phyloP scores from a whole-genome alignment of 768 basidiomycete genomes.

The Dacryopinax primogenitus region DNA sequence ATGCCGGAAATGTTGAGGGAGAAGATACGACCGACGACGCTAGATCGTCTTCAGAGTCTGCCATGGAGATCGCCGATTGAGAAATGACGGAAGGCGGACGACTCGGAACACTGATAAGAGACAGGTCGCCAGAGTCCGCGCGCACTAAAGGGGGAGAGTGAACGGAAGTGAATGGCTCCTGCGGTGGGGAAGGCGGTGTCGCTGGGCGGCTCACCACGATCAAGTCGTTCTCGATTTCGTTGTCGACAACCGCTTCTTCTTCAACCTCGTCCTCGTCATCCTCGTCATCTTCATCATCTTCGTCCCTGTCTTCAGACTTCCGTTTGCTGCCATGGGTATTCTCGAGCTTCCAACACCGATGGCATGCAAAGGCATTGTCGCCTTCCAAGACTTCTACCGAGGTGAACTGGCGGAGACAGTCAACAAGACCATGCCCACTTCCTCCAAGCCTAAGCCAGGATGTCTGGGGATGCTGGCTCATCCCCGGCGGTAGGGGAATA shows the following conservation, averaged over 20 bases:
- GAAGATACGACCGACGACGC: background rate
- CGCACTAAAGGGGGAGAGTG: background rate
- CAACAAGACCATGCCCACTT: conserved; percentile 31
- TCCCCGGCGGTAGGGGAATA: background rate
- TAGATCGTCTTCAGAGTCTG: background rate
- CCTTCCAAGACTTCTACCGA: conserved; percentile 87
- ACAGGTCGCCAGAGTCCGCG: background rate
- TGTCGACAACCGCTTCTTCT: conserved; percentile 12
- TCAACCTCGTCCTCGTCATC: conserved; percentile 22
- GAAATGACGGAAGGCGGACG: conserved; percentile 1
- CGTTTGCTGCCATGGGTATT: conserved; percentile 42
- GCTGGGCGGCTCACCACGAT: background rate
- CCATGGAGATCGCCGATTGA: conserved; percentile 3
- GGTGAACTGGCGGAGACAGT: conserved; percentile 77
- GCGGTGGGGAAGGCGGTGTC: background rate
- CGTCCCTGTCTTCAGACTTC: conserved; percentile 11
- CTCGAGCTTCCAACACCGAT: conserved; percentile 85
- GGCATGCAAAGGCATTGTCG: conserved; percentile 88
- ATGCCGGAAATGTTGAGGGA: background rate
- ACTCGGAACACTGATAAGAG: background rate
- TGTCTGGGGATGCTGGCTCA: background rate
- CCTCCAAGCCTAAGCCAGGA: conserved; percentile 12
- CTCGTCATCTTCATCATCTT: conserved; percentile 19
- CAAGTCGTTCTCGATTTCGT: conserved; percentile 1
- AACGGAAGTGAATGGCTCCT: background rate